A percentile compares a stretch with the other conserved stretches of the same genome.
Evolutionary conservation across 2,329 filamentous ascomycete genomes (phyloP).

Genomic region (Aspergillus sp.): DNA sequence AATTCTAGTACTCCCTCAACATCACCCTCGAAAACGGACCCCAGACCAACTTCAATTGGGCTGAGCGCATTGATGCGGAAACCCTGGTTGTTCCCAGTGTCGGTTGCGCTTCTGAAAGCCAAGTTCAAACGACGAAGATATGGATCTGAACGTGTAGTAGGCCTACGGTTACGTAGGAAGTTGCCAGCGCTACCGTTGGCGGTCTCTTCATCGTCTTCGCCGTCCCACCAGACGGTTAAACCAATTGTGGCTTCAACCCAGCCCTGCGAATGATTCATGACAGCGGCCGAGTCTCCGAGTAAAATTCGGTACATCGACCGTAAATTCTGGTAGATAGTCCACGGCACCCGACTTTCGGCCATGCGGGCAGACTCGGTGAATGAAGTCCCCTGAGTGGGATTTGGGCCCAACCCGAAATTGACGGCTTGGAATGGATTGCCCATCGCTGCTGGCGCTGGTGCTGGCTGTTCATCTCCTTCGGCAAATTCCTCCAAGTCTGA

Average conservation of each 20-base stretch:
- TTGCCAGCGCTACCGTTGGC: slow-evolving; percentile 14
- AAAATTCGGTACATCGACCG: slow-evolving; percentile 78
- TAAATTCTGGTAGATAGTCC: slow-evolving; percentile 84
- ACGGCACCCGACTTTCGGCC: slow-evolving; percentile 83
- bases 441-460: slow-evolving; percentile 38
- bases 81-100: slow-evolving; percentile 61
- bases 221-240: slow-evolving; percentile 89
- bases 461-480: slow-evolving; percentile 64
- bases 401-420: slow-evolving; percentile 46
- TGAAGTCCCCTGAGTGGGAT: slow-evolving; percentile 35
- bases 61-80: slow-evolving; percentile 76
- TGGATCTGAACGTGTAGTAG: slow-evolving; percentile 49
- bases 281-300: slow-evolving; percentile 71
- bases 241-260: slow-evolving; percentile 89
- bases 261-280: slow-evolving; percentile 76
- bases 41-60: slow-evolving; percentile 76
- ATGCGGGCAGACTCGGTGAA: slow-evolving; percentile 67
- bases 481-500: slow-evolving; percentile 74
- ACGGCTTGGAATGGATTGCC: slow-evolving; percentile 48
- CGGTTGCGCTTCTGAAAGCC: slow-evolving; percentile 65
- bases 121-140: slow-evolving; percentile 73
- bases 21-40: slow-evolving; percentile 79
- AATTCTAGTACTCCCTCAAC: slow-evolving; percentile 73
- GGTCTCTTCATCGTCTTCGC: slow-evolving; percentile 60
- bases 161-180: slow-evolving; percentile 14